Conservation (phyloP, 148 eudicot species). For the Agrostemma githago region DNA sequence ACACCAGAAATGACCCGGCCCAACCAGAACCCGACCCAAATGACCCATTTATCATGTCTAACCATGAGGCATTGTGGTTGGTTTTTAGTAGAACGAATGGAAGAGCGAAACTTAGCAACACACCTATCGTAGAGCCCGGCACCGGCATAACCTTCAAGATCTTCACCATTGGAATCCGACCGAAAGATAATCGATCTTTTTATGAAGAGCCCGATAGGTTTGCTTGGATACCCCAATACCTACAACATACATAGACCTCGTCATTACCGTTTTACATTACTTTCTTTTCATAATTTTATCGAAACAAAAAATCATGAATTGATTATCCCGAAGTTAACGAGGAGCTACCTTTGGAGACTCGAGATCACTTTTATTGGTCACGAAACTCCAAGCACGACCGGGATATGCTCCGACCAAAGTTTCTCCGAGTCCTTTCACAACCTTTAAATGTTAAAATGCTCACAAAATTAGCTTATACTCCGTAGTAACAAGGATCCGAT, state of each 20-base stretch:
- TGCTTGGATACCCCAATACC: constrained; percentile 96
- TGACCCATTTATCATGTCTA: too few species aligned
- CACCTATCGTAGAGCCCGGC: constrained; percentile 99
- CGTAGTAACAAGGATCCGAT: neutral
- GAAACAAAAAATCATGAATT: neutral
- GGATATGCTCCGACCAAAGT: constrained; percentile 98
- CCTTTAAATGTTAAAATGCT: constrained; percentile 34
- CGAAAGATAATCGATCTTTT: constrained; percentile 86
- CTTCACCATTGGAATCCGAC: constrained; percentile 99
- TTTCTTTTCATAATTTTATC: neutral
- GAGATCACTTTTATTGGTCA: constrained; percentile 72
- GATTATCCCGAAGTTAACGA: neutral
- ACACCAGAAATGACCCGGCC: too few species aligned
- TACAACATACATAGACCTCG: constrained; percentile 19
- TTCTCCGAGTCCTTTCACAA: constrained; percentile 96
- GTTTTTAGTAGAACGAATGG: neutral
- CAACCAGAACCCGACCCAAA: too few species aligned
- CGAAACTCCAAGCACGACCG: constrained; percentile 81
- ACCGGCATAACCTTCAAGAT: constrained; percentile 99
- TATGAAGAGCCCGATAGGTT: constrained; percentile 91
- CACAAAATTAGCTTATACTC: neutral
- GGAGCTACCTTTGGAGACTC: constrained; percentile 59
- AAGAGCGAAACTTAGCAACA: neutral
- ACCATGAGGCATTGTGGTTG: neutral
- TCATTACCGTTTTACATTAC: neutral